Conservation (phyloP, 805 yeast genomes). For the Candida incommunis region DNA sequence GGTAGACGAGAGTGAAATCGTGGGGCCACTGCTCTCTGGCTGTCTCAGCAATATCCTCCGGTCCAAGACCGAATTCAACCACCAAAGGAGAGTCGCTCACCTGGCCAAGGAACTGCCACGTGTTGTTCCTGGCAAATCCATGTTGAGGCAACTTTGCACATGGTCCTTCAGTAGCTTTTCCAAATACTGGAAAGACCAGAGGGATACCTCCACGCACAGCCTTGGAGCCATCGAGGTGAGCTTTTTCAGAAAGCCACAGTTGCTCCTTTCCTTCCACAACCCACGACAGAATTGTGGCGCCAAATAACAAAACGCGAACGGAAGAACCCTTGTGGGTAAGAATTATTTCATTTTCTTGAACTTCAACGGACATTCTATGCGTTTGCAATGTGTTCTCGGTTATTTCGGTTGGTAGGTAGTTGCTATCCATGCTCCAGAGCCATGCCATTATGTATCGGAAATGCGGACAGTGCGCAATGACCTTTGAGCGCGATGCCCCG, state of each 20-base stretch:
- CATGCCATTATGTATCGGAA: no score
- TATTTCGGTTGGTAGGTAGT: no score
- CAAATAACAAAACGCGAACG: constrained; percentile 65
- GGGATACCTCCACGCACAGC: constrained; percentile 98
- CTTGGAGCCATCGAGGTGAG: constrained; percentile 78
- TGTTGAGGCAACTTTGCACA: constrained; percentile 77
- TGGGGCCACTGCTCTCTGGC: constrained; percentile 44
- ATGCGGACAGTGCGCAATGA: no score
- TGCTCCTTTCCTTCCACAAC: constrained; percentile 55
- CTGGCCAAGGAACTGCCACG: constrained; percentile 93
- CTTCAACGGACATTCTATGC: constrained; percentile 51
- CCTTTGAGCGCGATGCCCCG: no score
- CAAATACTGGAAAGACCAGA: constrained; percentile 78
- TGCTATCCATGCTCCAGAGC: no score
- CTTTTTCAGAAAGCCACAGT: constrained; percentile 50
- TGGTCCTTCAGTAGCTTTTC: constrained; percentile 47
- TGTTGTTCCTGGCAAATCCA: constrained; percentile 83
- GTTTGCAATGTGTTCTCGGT: no score
- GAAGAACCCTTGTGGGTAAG: constrained; percentile 39
- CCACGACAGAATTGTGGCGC: constrained; percentile 89
- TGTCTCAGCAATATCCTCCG: constrained; percentile 61
- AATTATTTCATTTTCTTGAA: constrained; percentile 46
- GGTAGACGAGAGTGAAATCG: constrained; percentile 67
- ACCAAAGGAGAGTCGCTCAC: constrained; percentile 55
- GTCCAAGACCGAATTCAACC: constrained; percentile 82